Evolutionary conservation across 345 rosid species (phyloP), one percentile per base, ranked within the genome.

Genomic region (Gossypium mustelinum): DNA sequence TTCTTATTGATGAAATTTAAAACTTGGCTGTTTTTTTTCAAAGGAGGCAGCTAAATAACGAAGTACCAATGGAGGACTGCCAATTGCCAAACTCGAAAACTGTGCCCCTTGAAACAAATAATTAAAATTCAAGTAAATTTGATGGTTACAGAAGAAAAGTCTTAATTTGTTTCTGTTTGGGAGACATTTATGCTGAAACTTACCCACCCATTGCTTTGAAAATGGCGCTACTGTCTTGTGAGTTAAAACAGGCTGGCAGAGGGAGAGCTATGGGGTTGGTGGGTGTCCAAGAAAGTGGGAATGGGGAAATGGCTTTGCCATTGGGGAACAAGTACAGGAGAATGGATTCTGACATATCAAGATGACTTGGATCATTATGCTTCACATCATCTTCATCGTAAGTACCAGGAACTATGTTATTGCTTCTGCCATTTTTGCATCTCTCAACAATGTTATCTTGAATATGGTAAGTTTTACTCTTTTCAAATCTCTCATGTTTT

Each of bases 371-470:
- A 66, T 67, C 84, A 74, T 51, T 87, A 84, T 47, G 75, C 57
- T 59, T 54, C 68, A 50, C 68, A 59, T 22, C 69, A 83, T 75
- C 80, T 55, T 80, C 17, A 73, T 45, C 80, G 73, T 6, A 45
- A 78, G 77, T 47, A 84, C 87, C 54, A 83, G 86, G 66, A 91
- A 79, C 74, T 91, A 85, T 79, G 87, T 93, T 64, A 51, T 93
- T 79, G 87, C 89, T 54, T 92, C 94, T 60, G 95, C 95, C 51
- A 77, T 92, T 80, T 88, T 94, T 77, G 97, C 97, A 11, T 94
- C 98, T 25, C 87, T 94, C 69, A 90, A 88, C 80, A 85, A 84
- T 74, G 97, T 92, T 82, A 94, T 92, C 97, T 92, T 68, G 97
- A 95, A 25, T 94, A 94, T 75, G 97, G 98, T 92, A 73, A 85